phyloP scores from a whole-genome alignment of 139 green algal genomes.

The Closterium sp. region DNA sequence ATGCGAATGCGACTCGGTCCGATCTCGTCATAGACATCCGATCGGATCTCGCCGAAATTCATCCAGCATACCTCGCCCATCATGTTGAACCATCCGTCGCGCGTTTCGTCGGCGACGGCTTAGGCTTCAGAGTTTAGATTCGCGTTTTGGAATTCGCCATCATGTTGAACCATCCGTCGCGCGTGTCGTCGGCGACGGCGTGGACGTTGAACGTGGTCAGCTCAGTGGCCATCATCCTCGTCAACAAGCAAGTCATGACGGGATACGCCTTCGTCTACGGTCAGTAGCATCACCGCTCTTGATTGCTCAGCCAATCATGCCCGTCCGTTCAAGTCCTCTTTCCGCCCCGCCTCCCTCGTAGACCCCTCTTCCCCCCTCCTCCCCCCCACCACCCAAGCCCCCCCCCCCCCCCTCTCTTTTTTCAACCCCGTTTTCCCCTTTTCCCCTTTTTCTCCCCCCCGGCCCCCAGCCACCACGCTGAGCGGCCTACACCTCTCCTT shows the following conservation, averaged over 20 bases:
- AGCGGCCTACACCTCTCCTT: not conserved
- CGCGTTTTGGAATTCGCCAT: slow-evolving; percentile 9
- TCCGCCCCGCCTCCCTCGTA: not conserved
- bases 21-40: not conserved
- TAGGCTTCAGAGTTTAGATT: slow-evolving; percentile 25
- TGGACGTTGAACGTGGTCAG: not conserved
- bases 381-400: no score
- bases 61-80: no score
- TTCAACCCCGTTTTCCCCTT: no score
- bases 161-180: not conserved
- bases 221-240: not conserved
- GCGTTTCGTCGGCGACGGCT: not conserved
- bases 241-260: not conserved
- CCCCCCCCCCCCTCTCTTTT: no score
- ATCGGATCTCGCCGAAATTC: not conserved
- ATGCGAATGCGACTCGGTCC: no score
- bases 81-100: not conserved
- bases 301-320: not conserved
- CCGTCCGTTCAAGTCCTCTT: not conserved
- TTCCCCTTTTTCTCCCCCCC: no score
- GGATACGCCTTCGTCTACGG: not conserved
- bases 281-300: not conserved
- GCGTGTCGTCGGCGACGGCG: not conserved
- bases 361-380: no score
- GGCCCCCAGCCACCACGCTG: not conserved